Conservation (phyloP, 2,329 filamentous ascomycete species). For the Hymenoscyphus occultus region DNA sequence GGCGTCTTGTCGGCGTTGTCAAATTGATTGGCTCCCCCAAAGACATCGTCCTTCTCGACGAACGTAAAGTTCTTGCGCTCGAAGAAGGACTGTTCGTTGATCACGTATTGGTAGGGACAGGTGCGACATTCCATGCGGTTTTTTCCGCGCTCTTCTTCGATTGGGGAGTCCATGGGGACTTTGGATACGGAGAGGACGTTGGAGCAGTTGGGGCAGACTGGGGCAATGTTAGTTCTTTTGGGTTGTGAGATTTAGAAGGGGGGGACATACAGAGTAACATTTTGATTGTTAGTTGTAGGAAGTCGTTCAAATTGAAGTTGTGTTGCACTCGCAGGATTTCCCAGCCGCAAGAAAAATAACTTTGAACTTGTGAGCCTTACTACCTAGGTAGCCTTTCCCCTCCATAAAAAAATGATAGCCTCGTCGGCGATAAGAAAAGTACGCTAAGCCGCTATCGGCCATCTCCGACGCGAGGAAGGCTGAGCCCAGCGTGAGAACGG, state of each 20-base stretch:
- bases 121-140: constrained; percentile 93
- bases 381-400: too few species aligned
- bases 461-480: constrained; percentile 4
- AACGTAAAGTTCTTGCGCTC: constrained; percentile 77
- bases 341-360: neutral
- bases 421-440: constrained; percentile 16
- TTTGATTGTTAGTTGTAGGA: constrained; percentile 19
- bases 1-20: constrained; percentile 84
- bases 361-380: neutral
- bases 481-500: constrained; percentile 8
- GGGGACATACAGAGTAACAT: constrained; percentile 64
- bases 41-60: constrained; percentile 85
- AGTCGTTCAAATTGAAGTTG: neutral
- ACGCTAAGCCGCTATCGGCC: constrained; percentile 12
- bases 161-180: constrained; percentile 30
- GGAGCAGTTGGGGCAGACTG: constrained; percentile 80
- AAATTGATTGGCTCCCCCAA: constrained; percentile 85
- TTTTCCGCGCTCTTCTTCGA: constrained; percentile 49
- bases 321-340: neutral
- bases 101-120: constrained; percentile 86
- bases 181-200: constrained; percentile 75
- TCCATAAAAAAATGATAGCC: constrained; percentile 16
- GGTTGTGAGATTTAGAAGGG: neutral
- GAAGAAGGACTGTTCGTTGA: constrained; percentile 68
- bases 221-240: constrained; percentile 19